These are phyloP conservation scores for Aspergillus puulaauensis DNA, from an alignment of 2,329 filamentous ascomycete species.

Conservation along the genomic window DNA sequence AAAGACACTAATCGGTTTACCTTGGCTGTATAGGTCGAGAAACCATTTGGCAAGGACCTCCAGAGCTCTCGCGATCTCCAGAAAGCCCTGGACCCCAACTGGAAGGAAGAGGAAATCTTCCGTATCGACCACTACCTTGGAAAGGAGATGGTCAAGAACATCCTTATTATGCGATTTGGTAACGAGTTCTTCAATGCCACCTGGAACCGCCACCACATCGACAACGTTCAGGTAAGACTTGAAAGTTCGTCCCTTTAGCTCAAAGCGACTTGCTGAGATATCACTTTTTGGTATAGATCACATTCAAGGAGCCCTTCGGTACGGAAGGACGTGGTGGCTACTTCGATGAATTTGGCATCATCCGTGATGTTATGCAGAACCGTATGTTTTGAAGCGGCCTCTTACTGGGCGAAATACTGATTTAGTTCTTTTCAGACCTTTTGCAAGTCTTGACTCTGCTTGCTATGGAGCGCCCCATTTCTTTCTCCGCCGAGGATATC, in stretches of 20 bases:
- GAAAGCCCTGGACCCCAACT: slow-evolving; percentile 91
- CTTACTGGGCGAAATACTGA: slow-evolving; percentile 12
- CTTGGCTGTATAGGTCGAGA: slow-evolving; percentile 71
- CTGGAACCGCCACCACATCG: slow-evolving; percentile 99
- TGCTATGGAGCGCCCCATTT: slow-evolving; percentile 97
- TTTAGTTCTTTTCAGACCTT: slow-evolving; percentile 58
- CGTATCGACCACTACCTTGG: slow-evolving; percentile 99
- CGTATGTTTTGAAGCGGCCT: slow-evolving; percentile 49
- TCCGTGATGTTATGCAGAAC: slow-evolving; percentile 99
- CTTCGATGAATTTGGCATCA: slow-evolving; percentile 99
- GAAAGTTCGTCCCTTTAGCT: background rate
- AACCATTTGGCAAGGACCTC: slow-evolving; percentile 97
- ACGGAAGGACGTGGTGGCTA: slow-evolving; percentile 97
- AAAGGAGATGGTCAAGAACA: slow-evolving; percentile 99
- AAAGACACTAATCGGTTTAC: slow-evolving; percentile 21
- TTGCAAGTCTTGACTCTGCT: slow-evolving; percentile 94
- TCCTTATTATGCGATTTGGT: slow-evolving; percentile 94
- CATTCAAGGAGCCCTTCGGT: slow-evolving; percentile 99
- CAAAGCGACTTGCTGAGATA: slow-evolving; percentile 2
- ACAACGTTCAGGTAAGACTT: slow-evolving; percentile 75
- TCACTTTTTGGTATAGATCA: slow-evolving; percentile 58
- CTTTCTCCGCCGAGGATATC: slow-evolving; percentile 96
- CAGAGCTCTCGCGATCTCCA: slow-evolving; percentile 91
- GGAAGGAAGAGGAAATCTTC: slow-evolving; percentile 98
- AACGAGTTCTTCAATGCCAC: slow-evolving; percentile 98